phyloP scores from a whole-genome alignment of 2,329 filamentous ascomycete species.

The Sporothrix pseudoabietina region DNA sequence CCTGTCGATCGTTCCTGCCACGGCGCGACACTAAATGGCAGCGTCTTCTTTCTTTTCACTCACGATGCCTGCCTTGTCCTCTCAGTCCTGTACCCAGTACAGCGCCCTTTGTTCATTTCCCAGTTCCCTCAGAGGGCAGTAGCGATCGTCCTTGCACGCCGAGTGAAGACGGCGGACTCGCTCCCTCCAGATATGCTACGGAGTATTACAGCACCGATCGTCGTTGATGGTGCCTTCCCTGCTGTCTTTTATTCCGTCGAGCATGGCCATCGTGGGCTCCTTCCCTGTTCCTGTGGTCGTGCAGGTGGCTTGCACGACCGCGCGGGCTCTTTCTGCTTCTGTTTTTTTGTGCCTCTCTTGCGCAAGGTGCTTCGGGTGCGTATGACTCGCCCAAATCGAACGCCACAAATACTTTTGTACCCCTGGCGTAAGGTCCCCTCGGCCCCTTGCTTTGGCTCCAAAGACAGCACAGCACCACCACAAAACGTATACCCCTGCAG shows the following conservation, averaged over 20 bases:
- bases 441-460: background rate
- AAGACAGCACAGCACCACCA: background rate
- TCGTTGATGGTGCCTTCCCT: background rate
- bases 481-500: background rate
- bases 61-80: background rate
- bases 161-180: background rate
- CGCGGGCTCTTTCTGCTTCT: background rate
- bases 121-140: background rate
- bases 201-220: background rate
- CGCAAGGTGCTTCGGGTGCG: background rate
- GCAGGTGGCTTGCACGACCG: background rate
- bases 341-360: background rate
- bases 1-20: conserved; percentile 12
- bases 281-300: conserved; percentile 11
- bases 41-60: background rate
- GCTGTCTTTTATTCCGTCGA: background rate
- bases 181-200: background rate
- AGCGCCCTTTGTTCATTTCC: conserved; percentile 14
- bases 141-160: background rate
- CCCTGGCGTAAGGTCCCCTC: background rate
- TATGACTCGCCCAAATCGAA: conserved; percentile 8
- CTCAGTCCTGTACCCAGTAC: background rate
- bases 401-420: background rate
- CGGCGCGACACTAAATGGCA: background rate
- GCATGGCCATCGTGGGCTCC: background rate